Evolutionary conservation across 2,329 filamentous ascomycete species (phyloP), one percentile per base, ranked within the genome.

Genomic region (Sarocladium oryzae): DNA sequence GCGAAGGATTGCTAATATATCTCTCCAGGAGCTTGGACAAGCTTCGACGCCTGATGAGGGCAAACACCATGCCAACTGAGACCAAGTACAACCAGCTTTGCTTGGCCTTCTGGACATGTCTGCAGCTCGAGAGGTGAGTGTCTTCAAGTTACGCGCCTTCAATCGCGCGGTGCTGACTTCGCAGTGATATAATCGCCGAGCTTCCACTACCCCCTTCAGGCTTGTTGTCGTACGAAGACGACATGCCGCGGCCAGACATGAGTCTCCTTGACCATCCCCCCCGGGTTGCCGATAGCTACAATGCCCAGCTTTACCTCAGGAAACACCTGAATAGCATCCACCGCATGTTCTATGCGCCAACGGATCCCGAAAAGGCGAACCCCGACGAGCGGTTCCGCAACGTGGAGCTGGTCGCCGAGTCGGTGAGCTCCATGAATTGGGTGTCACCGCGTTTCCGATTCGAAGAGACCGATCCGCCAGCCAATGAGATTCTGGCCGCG

Each of bases 31-130:
- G 74, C 55, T 62, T 81, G 55, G 69, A 73, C 23, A 76, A 75
- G 36, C 62, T 79, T 52, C 68, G 68, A 7, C 67, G 64, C 52
- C 61, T 75, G 50, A 70, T 72, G 53, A 58, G 60, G 1, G 59
- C 66, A 30, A 58, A 59, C 38, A 56, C 66, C 52, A 59, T 73
- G 57, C 67, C 75, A 26, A 68, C 66, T 35, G 74, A 72, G 35
- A 67, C 64, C 52, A 68, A 67, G 57, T 66, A 68, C 59, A 88
- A 90, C 61, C 75, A 85, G 52, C 74, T 86, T 32, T 74, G 86
- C 13, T 78, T 95, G 58, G 86, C 89, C 0, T 96, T 91, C 61
- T 97, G 92, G 92, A 93, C 91, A 7, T 95, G 89, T 63, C 72
- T 96, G 56, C 92, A 97, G 62, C 76, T 97, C 10, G 92, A 97